These are phyloP conservation scores for Onygenales sp. DNA, from an alignment of 2,329 filamentous ascomycete species.

Conservation along the genomic window DNA sequence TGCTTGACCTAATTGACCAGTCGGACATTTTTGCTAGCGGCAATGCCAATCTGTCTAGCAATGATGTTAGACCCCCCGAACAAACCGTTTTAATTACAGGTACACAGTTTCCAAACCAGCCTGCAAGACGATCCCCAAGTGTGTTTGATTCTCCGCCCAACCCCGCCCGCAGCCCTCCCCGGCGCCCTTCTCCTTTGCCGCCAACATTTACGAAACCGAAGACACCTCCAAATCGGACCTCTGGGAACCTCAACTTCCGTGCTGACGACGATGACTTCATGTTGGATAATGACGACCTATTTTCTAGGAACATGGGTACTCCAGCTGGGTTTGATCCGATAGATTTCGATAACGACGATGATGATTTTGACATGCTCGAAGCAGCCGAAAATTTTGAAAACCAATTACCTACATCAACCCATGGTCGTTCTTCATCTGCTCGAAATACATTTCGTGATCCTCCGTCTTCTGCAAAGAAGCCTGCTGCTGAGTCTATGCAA, in stretches of 20 bases:
- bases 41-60: background rate
- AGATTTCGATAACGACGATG: constrained; percentile 35
- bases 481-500: constrained; percentile 40
- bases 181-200: background rate
- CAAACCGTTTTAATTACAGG: constrained; percentile 10
- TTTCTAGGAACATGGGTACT: constrained; percentile 35
- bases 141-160: background rate
- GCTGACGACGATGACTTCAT: constrained; percentile 16
- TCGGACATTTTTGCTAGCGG: constrained; percentile 20
- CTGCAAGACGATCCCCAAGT: constrained; percentile 1
- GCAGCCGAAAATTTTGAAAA: constrained; percentile 29
- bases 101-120: constrained; percentile 7
- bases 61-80: background rate
- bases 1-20: constrained; percentile 24
- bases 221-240: background rate
- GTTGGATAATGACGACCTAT: constrained; percentile 17
- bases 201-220: background rate
- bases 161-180: background rate
- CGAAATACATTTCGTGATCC: constrained; percentile 34
- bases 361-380: constrained; percentile 39
- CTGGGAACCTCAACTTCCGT: background rate
- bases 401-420: constrained; percentile 11
- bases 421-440: constrained; percentile 10
- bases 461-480: constrained; percentile 30
- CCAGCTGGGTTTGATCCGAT: constrained; percentile 19